Conservation (phyloP, 2,329 filamentous ascomycete species). For the Colletotrichum sp. region DNA sequence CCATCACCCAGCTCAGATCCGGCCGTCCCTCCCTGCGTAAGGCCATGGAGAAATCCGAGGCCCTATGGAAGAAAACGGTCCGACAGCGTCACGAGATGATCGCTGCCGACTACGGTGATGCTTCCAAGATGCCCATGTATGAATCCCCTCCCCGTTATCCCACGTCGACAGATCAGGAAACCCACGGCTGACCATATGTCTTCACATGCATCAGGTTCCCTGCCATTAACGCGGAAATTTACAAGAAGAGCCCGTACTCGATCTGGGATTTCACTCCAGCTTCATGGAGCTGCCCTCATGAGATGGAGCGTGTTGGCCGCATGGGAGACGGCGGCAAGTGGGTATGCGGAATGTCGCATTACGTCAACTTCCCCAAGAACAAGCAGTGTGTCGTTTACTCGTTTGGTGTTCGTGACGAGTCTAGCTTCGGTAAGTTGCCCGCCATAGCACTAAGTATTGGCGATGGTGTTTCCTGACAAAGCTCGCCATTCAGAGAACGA, state of each 20-base stretch:
- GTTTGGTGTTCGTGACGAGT: slow-evolving; percentile 41
- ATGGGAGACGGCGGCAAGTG: slow-evolving; percentile 48
- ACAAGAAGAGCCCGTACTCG: slow-evolving; percentile 33
- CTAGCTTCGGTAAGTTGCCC: slow-evolving; percentile 33
- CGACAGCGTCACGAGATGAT: slow-evolving; percentile 31
- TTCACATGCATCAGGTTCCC: slow-evolving; percentile 25
- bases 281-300: slow-evolving; percentile 43
- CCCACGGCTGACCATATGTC: too few relatives aligned
- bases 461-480: neutral
- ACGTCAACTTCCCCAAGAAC: slow-evolving; percentile 28
- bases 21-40: slow-evolving; percentile 18
- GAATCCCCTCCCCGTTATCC: neutral
- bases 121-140: slow-evolving; percentile 27
- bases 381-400: slow-evolving; percentile 39
- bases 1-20: neutral
- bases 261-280: slow-evolving; percentile 45
- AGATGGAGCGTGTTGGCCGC: slow-evolving; percentile 41
- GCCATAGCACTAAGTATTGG: too few relatives aligned
- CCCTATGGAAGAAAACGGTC: slow-evolving; percentile 33
- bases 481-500: slow-evolving; percentile 30
- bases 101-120: slow-evolving; percentile 24
- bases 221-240: slow-evolving; percentile 12
- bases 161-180: neutral
- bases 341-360: slow-evolving; percentile 45
- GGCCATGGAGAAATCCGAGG: slow-evolving; percentile 23